Conservation (phyloP, 2,329 filamentous ascomycete genomes). For the Verticillium dahliae region DNA sequence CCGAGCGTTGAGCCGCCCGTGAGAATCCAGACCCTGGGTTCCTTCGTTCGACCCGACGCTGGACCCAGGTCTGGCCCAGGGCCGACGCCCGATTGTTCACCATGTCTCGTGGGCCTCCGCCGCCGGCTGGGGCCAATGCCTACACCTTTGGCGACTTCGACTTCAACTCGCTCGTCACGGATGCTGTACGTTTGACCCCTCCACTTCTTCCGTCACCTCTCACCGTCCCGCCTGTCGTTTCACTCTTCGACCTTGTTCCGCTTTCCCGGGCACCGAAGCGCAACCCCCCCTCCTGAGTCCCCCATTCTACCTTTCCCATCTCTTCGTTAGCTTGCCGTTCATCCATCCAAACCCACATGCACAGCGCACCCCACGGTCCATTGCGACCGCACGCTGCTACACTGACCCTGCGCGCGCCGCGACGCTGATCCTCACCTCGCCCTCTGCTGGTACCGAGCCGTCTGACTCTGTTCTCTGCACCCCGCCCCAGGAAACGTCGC, state of each 20-base stretch:
- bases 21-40: background rate
- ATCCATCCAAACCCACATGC: background rate
- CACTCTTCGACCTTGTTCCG: too few relatives aligned
- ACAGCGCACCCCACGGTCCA: background rate
- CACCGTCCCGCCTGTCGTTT: background rate
- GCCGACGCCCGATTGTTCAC: background rate
- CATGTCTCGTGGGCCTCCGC: constrained; percentile 5
- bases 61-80: background rate
- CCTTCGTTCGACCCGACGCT: too few relatives aligned
- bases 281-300: too few relatives aligned
- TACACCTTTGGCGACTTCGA: background rate
- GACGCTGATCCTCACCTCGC: background rate
- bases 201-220: background rate
- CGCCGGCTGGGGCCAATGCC: background rate
- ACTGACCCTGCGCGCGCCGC: background rate
- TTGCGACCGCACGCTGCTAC: background rate
- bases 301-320: background rate
- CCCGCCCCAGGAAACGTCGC: background rate
- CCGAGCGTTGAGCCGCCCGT: background rate
- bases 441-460: background rate
- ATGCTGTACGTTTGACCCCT: background rate
- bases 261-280: background rate
- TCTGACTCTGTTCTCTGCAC: background rate
- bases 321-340: background rate
- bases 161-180: background rate